These are phyloP conservation scores for Candida palmyrensis DNA, from an alignment of 805 yeast species.

Conservation along the genomic window DNA sequence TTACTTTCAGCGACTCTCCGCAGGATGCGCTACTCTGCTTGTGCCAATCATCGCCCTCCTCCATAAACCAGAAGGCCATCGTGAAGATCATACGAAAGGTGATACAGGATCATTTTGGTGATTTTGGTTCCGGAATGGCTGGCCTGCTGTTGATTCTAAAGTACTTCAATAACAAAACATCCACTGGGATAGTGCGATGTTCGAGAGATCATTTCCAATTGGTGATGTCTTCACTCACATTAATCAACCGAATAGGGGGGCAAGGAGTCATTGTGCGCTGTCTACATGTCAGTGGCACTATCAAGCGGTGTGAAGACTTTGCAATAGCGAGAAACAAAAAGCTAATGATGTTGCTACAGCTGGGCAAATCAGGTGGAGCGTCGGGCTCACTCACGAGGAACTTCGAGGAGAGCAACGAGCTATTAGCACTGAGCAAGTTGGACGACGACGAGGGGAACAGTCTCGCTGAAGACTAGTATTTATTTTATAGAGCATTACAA, in stretches of 20 bases:
- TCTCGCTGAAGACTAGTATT: neutral
- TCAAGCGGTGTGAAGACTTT: conserved; percentile 72
- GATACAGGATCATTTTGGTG: conserved; percentile 69
- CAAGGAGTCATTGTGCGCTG: conserved; percentile 52
- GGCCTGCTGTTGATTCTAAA: conserved; percentile 60
- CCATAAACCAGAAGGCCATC: conserved; percentile 46
- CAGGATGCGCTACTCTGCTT: conserved; percentile 38
- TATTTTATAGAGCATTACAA: no score
- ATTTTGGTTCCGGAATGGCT: conserved; percentile 63
- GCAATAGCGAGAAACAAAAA: conserved; percentile 48
- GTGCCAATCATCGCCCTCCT: conserved; percentile 47
- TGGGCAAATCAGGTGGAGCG: conserved; percentile 4
- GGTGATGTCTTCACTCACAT: conserved; percentile 62
- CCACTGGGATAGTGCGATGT: conserved; percentile 80
- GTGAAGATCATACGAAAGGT: conserved; percentile 49
- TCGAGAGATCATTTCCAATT: conserved; percentile 57
- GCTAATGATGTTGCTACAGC: conserved; percentile 20
- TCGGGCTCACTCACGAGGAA: neutral
- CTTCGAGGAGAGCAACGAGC: neutral
- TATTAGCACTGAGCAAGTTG: neutral
- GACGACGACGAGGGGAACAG: neutral
- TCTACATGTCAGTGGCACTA: conserved; percentile 78
- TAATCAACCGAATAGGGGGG: conserved; percentile 49
- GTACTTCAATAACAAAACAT: conserved; percentile 76
- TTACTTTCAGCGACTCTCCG: conserved; percentile 22